A percentile compares a stretch with the other conserved stretches of the same genome.
These are phyloP conservation scores for Termitomyces heimii DNA, from an alignment of 768 basidiomycete genomes.

Conservation along the genomic window DNA sequence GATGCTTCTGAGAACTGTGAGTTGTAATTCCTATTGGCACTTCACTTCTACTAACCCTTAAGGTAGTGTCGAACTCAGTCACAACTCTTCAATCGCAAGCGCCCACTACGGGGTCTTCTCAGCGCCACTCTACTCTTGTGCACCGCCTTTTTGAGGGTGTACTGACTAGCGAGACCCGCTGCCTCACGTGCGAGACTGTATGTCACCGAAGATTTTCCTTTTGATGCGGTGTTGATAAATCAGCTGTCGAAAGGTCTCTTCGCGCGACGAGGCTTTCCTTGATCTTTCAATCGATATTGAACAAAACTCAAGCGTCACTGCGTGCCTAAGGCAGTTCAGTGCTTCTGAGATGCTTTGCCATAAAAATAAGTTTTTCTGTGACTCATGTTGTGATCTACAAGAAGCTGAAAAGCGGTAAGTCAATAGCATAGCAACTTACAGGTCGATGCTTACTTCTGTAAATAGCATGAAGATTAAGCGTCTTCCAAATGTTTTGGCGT, in stretches of 20 bases:
- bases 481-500: constrained; percentile 88
- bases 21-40: constrained; percentile 22
- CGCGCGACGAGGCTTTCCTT: constrained; percentile 93
- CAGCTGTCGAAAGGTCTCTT: constrained; percentile 56
- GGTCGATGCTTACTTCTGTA: neutral
- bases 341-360: constrained; percentile 98
- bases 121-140: constrained; percentile 68
- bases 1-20: constrained; percentile 57
- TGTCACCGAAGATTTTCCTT: constrained; percentile 19
- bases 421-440: neutral
- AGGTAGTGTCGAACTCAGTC: constrained; percentile 56
- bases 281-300: constrained; percentile 99
- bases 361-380: constrained; percentile 98
- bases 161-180: constrained; percentile 95
- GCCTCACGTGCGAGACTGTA: constrained; percentile 96
- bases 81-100: constrained; percentile 46
- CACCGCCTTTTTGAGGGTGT: constrained; percentile 92
- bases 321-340: constrained; percentile 94
- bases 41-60: constrained; percentile 5
- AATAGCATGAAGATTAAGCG: constrained; percentile 97
- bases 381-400: constrained; percentile 92
- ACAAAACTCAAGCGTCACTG: constrained; percentile 94
- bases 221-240: constrained; percentile 10
- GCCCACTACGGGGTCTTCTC: constrained; percentile 38
- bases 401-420: constrained; percentile 95